These are phyloP conservation scores for Coemansia sp. DNA, from an alignment of 192 early-diverging fungal species.

Conservation along the genomic window DNA sequence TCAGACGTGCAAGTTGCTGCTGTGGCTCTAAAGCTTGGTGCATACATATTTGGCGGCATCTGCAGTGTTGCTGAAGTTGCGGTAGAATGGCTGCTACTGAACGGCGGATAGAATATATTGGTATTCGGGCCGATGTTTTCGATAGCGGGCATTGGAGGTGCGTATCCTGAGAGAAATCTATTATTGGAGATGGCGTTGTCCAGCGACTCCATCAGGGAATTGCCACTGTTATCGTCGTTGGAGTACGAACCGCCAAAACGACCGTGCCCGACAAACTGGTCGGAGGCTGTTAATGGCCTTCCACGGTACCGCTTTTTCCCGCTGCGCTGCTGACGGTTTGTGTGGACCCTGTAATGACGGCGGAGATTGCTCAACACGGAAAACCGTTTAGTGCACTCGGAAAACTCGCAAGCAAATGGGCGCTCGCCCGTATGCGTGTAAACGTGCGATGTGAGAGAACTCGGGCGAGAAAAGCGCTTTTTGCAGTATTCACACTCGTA, in stretches of 20 bases:
- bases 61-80: background rate
- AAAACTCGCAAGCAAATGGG: constrained; percentile 57
- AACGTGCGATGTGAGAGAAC: constrained; percentile 60
- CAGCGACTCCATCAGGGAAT: background rate
- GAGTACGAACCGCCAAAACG: background rate
- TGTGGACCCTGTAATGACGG: constrained; percentile 58
- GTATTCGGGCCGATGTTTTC: background rate
- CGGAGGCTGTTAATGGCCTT: background rate
- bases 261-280: background rate
- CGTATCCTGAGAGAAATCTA: background rate
- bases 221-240: background rate
- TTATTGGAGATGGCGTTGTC: background rate
- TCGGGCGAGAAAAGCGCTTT: constrained; percentile 61
- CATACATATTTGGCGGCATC: constrained; percentile 2
- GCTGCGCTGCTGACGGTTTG: constrained; percentile 9
- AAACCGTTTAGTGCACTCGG: constrained; percentile 66
- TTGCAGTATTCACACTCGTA: constrained; percentile 60
- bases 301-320: constrained; percentile 5
- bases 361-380: constrained; percentile 78
- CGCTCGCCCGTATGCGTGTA: constrained; percentile 65
- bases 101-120: background rate
- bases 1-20: constrained; percentile 1
- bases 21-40: constrained; percentile 17
- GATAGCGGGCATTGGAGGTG: background rate
- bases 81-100: background rate